Base-by-base conservation (phyloP, 192 early-diverging fungal species). In the Podila epigama region DNA sequence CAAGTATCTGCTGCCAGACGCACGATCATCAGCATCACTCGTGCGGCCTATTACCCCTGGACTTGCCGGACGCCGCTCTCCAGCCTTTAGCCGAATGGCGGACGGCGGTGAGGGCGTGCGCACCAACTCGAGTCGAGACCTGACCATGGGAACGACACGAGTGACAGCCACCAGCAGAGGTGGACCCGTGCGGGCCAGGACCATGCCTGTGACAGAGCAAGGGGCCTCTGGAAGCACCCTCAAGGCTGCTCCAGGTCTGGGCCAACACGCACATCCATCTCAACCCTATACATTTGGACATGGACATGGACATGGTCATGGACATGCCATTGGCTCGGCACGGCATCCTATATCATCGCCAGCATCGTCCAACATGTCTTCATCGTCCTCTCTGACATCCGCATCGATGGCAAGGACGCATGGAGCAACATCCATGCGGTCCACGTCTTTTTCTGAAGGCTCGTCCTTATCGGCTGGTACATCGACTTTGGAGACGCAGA, bases 161-260 rank as follows among this genome's bases (percentile, higher is more conserved):
- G 37, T 60, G 25, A 22, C 44, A 29, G 65, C 40, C 29, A 60
- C 73, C 12, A 77, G 73, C 40, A 68, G 73, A 35, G 39, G 63
- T 39, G 73, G 73, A 52, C 73, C 73, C 13, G 60, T 77, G 13
- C 66, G 73, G 27, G 63, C 73, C 15, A 61, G 73, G 54, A 68
- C 66, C 22, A 61, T 63, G 44, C 27, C 66, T 2, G 32, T 56
- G 2, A 7, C 61, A 18, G 73, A 75, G 8, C 63, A 77, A 18
- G 36, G 29, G 8, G 20, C 70, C 25, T 64, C 72, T n/a, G n/a
- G n/a, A n/a, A n/a, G n/a, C 3, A 53, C 35, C 18, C 58, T 77
- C 56, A 77, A 64, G 28, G 22, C 48, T 5, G 28, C 55, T 0
- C 15, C 48, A 12, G 0, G 16, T n/a, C 9, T 60, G 5, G 28